Conservation (phyloP, 2,329 filamentous ascomycete species). For the Coniochaeta sp. region DNA sequence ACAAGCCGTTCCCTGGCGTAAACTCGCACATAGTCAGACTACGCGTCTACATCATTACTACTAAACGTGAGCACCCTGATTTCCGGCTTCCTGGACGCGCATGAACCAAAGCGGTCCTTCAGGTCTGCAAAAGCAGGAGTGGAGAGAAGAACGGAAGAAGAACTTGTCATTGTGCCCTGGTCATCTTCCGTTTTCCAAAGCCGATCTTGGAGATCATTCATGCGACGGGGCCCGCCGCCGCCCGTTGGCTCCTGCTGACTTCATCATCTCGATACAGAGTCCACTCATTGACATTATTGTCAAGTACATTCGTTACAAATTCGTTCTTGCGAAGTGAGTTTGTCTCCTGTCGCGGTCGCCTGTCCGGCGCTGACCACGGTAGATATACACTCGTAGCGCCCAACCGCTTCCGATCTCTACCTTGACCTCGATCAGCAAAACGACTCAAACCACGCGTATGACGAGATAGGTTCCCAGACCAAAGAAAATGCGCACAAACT, state of each 20-base stretch:
- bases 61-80: slow-evolving; percentile 1
- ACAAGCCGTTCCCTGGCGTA: slow-evolving; percentile 10
- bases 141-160: slow-evolving; percentile 5
- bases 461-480: slow-evolving; percentile 9
- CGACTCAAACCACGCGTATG: slow-evolving; percentile 3
- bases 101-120: not conserved
- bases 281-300: slow-evolving; percentile 46
- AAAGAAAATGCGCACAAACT: slow-evolving; percentile 41
- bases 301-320: slow-evolving; percentile 51
- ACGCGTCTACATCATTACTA: not conserved
- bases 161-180: slow-evolving; percentile 1
- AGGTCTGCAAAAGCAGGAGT: not conserved
- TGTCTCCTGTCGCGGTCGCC: not conserved
- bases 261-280: slow-evolving; percentile 12
- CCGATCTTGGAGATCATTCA: slow-evolving; percentile 23
- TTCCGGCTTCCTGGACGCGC: not conserved
- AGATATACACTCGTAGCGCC: not conserved
- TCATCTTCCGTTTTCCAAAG: slow-evolving; percentile 8
- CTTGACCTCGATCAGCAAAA: not conserved
- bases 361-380: not conserved
- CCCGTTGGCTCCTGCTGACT: slow-evolving; percentile 12
- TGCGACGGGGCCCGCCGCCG: slow-evolving; percentile 10
- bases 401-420: not conserved
- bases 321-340: slow-evolving; percentile 39
- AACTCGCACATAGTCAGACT: not conserved